A percentile compares a stretch with the other conserved stretches of the same genome.
phyloP scores from a whole-genome alignment of 345 rosid species.

The Eucalyptus sp. region DNA sequence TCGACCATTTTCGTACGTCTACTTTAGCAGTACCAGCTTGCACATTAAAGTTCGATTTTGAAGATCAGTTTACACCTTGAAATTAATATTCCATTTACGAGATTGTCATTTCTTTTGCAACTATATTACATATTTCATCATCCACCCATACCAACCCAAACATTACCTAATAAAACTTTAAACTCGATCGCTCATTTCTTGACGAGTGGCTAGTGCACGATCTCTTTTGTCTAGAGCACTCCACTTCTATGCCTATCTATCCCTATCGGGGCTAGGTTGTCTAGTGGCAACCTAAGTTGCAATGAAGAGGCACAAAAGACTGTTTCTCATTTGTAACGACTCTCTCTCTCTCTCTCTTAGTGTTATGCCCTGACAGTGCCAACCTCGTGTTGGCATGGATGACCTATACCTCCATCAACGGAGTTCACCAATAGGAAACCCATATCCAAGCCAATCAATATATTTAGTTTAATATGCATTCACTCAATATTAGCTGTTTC shows the following conservation, averaged over 20 bases:
- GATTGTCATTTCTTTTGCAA: too few species aligned
- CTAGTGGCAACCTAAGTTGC: too few species aligned
- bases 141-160: background rate
- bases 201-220: accelerated
- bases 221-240: background rate
- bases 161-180: background rate
- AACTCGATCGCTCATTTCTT: background rate
- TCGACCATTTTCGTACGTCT: background rate
- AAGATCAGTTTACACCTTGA: background rate
- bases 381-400: background rate
- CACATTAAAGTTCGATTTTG: background rate
- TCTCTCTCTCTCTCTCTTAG: too few species aligned
- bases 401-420: accelerated
- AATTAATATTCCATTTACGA: too few species aligned
- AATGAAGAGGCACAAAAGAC: accelerated
- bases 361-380: accelerated
- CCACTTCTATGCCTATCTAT: too few species aligned
- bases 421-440: accelerated
- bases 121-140: background rate
- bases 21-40: background rate
- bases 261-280: accelerated
- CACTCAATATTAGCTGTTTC: accelerated
- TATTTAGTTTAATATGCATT: too few species aligned
- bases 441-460: background rate
- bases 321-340: accelerated